Base-by-base conservation (phyloP, 2,329 filamentous ascomycete genomes). In the Macrophomina phaseolina region DNA sequence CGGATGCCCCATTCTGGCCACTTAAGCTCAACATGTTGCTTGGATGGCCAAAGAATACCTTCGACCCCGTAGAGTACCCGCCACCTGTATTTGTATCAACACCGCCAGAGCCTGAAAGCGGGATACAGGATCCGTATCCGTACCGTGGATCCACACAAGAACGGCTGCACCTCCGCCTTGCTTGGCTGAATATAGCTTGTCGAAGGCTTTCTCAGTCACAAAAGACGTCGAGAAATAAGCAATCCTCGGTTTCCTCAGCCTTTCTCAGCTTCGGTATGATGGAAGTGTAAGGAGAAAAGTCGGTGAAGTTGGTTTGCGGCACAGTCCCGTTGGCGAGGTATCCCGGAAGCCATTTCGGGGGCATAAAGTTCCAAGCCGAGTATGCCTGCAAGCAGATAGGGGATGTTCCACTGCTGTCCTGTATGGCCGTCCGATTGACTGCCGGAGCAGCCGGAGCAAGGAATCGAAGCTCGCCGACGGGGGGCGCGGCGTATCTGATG, bases 401-500 rank as follows among this genome's bases (percentile, higher is more conserved):
- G n/a, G 34, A 72, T 9, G 23, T 78, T 73, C 28, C 73, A 74
- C 23, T 23, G 48, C 85, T 85, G 53, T 76, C 80, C 56, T 85
- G 80, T n/a, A 87, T 75, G 0, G 71, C 68, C 5, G 78, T 75
- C 38, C 84, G 79, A 70, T 85, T 81, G 55, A 75, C 70, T 7
- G 74, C 74, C 2, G 83, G 82, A 11, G 76, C 69, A 28, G 77
- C 75, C 1, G 86, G 85, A 38, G 81, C 79, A n/a, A 78, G 78
- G 69, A 86, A 87, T 38, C 86, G 79, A 55, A 86, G 72, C 11
- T 84, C 71, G 8, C 83, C 85, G 2, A 83, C 68, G 1, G 86
- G 85, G 23, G 86, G 81, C 40, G 82, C 82, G 5, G 84, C 86
- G 73, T 83, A 88, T 49, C 85, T 81, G 68, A 87, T 86, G 70